A percentile compares a stretch with the other conserved stretches of the same genome.
Evolutionary conservation across 176 grass and related monocot species (phyloP).

Genomic region (Alloteropsis semialata): DNA sequence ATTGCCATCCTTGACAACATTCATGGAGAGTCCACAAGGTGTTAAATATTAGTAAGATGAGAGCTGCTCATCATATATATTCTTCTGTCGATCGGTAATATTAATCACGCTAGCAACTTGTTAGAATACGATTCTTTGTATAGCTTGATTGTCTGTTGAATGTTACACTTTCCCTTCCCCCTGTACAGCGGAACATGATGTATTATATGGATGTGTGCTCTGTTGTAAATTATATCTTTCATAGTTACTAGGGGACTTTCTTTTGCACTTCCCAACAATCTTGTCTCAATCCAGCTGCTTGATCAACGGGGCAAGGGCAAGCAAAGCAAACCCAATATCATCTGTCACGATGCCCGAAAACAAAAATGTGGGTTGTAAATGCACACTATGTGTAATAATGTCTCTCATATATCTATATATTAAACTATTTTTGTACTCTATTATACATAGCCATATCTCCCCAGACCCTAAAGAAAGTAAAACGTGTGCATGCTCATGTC

Average conservation of each 20-base stretch:
- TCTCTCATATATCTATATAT: too few species aligned
- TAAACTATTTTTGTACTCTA: neutral
- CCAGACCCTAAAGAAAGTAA: neutral
- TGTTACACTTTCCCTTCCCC: neutral
- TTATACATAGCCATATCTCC: neutral
- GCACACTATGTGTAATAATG: too few species aligned
- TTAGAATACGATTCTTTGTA: neutral
- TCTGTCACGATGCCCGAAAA: too few species aligned
- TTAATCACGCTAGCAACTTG: neutral
- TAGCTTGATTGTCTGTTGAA: constrained; percentile 3
- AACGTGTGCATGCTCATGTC: neutral
- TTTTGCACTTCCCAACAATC: too few species aligned
- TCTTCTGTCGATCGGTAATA: neutral
- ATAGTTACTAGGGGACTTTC: too few species aligned
- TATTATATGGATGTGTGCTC: neutral
- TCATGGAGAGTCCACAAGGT: constrained; percentile 81
- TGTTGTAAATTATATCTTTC: constrained; percentile 14
- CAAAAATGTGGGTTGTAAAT: too few species aligned
- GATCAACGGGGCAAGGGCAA: too few species aligned
- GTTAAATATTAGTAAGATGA: constrained; percentile 30
- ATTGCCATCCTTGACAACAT: constrained; percentile 94
- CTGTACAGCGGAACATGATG: neutral
- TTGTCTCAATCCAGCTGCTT: too few species aligned
- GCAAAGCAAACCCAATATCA: too few species aligned
- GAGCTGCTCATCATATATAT: neutral